Conservation (phyloP, 371 early-diverging fungal species). For the Fennellomyces sp. region DNA sequence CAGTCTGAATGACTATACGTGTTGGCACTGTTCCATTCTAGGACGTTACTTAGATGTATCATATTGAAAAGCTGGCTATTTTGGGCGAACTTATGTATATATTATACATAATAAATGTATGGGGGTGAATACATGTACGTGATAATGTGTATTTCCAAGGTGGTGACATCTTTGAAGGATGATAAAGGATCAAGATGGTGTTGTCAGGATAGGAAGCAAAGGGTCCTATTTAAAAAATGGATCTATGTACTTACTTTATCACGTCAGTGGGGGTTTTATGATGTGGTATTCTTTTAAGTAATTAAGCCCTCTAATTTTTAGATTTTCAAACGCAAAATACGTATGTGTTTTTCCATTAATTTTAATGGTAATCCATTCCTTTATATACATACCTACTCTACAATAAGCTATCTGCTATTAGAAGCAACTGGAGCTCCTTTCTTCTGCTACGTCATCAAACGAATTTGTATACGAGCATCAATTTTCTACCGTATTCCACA, state of each 20-base stretch:
- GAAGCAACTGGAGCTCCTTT: too few relatives aligned
- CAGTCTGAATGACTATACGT: background rate
- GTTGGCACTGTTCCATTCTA: background rate
- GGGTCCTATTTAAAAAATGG: background rate
- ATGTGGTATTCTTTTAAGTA: background rate
- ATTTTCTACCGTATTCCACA: too few relatives aligned
- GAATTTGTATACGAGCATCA: too few relatives aligned
- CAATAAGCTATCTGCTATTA: too few relatives aligned
- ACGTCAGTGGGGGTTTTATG: background rate
- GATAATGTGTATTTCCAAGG: background rate
- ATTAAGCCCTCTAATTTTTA: too few relatives aligned
- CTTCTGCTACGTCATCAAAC: too few relatives aligned
- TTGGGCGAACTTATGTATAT: background rate
- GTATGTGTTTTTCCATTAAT: too few relatives aligned
- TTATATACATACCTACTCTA: too few relatives aligned
- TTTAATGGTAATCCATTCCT: too few relatives aligned
- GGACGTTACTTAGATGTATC: background rate
- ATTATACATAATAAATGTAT: background rate
- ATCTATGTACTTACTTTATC: background rate
- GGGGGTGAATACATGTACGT: background rate
- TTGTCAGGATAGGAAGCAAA: background rate
- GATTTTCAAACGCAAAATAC: too few relatives aligned
- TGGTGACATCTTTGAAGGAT: background rate
- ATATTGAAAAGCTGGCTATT: background rate
- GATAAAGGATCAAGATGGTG: background rate